A percentile compares a stretch with the other conserved stretches of the same genome.
phyloP scores from a whole-genome alignment of 2,329 filamentous ascomycete genomes.

The Fusarium albidum region DNA sequence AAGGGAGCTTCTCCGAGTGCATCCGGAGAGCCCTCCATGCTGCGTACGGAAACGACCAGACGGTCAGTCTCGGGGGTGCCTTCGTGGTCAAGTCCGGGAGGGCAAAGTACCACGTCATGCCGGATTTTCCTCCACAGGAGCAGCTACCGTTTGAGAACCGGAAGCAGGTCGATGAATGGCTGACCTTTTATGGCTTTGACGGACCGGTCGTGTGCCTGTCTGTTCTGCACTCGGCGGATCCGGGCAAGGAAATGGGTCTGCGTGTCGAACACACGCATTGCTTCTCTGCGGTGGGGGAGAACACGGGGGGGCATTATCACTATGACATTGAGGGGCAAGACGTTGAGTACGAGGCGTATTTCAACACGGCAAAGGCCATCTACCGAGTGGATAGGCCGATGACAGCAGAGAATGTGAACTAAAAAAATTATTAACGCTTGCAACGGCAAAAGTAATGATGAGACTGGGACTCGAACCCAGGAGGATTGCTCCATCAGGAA shows the following conservation, averaged over 20 bases:
- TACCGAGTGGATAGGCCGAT: slow-evolving; percentile 48
- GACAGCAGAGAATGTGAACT: too few relatives aligned
- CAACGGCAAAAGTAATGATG: too few relatives aligned
- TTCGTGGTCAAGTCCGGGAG: slow-evolving; percentile 50
- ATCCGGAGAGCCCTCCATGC: slow-evolving; percentile 42
- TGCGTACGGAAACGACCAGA: slow-evolving; percentile 44
- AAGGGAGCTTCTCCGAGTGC: slow-evolving; percentile 45
- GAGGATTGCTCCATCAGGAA: too few relatives aligned
- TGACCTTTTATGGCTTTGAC: slow-evolving; percentile 49
- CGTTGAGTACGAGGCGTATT: slow-evolving; percentile 56
- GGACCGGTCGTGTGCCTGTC: slow-evolving; percentile 50
- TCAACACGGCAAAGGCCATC: slow-evolving; percentile 51
- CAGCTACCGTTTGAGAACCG: slow-evolving; percentile 41
- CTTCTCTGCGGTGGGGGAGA: slow-evolving; percentile 41
- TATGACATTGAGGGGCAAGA: slow-evolving; percentile 46
- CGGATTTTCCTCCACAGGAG: slow-evolving; percentile 48
- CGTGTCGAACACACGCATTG: slow-evolving; percentile 59
- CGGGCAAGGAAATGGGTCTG: slow-evolving; percentile 44
- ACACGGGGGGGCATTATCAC: slow-evolving; percentile 56
- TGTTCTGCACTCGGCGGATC: slow-evolving; percentile 53
- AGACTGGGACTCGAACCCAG: too few relatives aligned
- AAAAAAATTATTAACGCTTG: too few relatives aligned
- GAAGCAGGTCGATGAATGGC: slow-evolving; percentile 46
- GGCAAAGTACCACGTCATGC: slow-evolving; percentile 53
- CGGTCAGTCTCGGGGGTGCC: slow-evolving; percentile 51